Conservation (phyloP, 2,329 filamentous ascomycete species). For the Colletotrichum sp. region DNA sequence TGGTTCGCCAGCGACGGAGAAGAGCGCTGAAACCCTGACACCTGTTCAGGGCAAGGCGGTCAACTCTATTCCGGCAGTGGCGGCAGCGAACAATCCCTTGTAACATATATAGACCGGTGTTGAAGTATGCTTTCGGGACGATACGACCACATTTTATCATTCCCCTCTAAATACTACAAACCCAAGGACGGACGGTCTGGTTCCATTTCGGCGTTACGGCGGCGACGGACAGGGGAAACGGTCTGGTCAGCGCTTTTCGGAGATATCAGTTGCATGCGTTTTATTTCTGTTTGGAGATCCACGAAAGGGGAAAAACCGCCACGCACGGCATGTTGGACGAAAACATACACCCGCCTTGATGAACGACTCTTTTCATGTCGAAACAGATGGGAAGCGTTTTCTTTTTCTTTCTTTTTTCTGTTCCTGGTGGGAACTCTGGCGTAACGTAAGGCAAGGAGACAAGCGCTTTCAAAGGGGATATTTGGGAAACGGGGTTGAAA, state of each 20-base stretch:
- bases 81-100: constrained; percentile 26
- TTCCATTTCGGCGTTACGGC: constrained; percentile 13
- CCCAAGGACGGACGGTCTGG: background rate
- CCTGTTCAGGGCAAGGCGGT: background rate
- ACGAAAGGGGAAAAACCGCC: background rate
- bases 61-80: constrained; percentile 2
- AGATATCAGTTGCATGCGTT: background rate
- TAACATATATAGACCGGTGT: constrained; percentile 35
- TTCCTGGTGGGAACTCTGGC: background rate
- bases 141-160: background rate
- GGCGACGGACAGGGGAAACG: constrained; percentile 4
- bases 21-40: constrained; percentile 25
- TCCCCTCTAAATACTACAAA: constrained; percentile 3
- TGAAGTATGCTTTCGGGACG: background rate
- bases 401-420: background rate
- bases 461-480: background rate
- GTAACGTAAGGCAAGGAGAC: background rate
- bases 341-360: background rate
- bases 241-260: background rate
- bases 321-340: background rate
- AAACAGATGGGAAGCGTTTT: background rate
- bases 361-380: background rate
- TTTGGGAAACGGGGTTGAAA: constrained; percentile 1
- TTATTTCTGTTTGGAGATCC: background rate
- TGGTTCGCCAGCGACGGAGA: constrained; percentile 37